phyloP scores from a whole-genome alignment of 768 basidiomycete genomes.

The Tulasnella sp. region DNA sequence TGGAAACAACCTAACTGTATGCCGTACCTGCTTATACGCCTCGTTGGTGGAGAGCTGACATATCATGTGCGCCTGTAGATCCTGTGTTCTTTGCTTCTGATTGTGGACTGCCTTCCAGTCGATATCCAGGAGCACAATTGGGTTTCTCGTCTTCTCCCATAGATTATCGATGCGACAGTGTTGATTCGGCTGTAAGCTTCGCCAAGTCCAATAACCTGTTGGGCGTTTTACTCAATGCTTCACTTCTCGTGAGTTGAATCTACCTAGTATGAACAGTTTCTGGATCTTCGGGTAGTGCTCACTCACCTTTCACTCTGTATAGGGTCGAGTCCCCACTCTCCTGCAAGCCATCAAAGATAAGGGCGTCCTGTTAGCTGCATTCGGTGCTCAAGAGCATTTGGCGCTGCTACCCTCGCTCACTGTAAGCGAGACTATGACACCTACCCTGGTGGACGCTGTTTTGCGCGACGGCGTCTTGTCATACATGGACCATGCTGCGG shows the following conservation, averaged over 20 bases:
- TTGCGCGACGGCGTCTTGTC: conserved; percentile 52
- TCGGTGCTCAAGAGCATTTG: conserved; percentile 45
- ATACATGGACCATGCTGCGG: conserved; percentile 49
- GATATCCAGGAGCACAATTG: conserved; percentile 19
- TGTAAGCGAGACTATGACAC: conserved; percentile 30
- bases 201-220: conserved; percentile 86
- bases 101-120: conserved; percentile 50
- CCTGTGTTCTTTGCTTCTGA: conserved; percentile 90
- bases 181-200: conserved; percentile 87
- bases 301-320: not conserved
- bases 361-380: conserved; percentile 77
- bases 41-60: no score
- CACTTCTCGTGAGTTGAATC: conserved; percentile 69
- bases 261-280: no score
- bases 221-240: conserved; percentile 81
- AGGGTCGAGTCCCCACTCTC: conserved; percentile 53
- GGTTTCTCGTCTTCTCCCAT: conserved; percentile 19
- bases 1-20: conserved; percentile 99
- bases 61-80: conserved; percentile 37
- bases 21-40: conserved; percentile 22
- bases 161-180: conserved; percentile 45
- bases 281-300: not conserved
- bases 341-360: conserved; percentile 81
- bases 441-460: conserved; percentile 47
- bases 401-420: conserved; percentile 26